phyloP scores from a whole-genome alignment of 1,284 basidiomycete genomes.

The Irpex sp. region DNA sequence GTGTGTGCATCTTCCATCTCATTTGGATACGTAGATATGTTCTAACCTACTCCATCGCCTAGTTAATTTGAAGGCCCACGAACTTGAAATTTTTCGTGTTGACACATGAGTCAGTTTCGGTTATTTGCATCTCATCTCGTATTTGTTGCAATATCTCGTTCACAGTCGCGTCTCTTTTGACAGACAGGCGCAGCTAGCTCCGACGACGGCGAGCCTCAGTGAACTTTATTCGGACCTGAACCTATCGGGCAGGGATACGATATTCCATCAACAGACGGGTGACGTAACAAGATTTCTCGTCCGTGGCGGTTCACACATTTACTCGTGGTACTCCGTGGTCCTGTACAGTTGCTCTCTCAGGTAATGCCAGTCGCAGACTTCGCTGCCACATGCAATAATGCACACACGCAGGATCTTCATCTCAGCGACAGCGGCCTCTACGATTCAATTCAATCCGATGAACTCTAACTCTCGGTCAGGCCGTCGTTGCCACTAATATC shows the following conservation, averaged over 20 bases:
- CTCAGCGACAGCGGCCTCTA: too few relatives aligned
- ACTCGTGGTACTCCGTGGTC: too few relatives aligned
- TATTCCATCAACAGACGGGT: not conserved
- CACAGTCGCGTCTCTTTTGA: not conserved
- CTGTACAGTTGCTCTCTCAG: not conserved
- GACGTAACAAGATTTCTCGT: not conserved
- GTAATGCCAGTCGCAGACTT: not conserved
- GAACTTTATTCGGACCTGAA: not conserved
- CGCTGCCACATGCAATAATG: not conserved
- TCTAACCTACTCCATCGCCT: too few relatives aligned
- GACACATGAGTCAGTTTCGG: not conserved
- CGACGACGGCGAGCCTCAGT: not conserved
- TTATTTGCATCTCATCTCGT: not conserved
- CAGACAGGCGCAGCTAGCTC: not conserved
- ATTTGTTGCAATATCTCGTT: not conserved
- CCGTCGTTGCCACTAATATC: not conserved
- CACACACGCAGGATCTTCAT: too few relatives aligned
- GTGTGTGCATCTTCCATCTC: not conserved
- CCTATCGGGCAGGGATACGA: not conserved
- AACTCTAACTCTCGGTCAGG: not conserved
- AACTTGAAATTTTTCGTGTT: too few relatives aligned
- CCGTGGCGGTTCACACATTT: not conserved
- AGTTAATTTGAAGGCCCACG: too few relatives aligned
- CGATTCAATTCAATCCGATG: not conserved
- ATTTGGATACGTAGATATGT: not conserved